A percentile compares a stretch with the other conserved stretches of the same genome.
phyloP scores from a whole-genome alignment of 2,329 filamentous ascomycete species.

The Alternaria ethzedia region DNA sequence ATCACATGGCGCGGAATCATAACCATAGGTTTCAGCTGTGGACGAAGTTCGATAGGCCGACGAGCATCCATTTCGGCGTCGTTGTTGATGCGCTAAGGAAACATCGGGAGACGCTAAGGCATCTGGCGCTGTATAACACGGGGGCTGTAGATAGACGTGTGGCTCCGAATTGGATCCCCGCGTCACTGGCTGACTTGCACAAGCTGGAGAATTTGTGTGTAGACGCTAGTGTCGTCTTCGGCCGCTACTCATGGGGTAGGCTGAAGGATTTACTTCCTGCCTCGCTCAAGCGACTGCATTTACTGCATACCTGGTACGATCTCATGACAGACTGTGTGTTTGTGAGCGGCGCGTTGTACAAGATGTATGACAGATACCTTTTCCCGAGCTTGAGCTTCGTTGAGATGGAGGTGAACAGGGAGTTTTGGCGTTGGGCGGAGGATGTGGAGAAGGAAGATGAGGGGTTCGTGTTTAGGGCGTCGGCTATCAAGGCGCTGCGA shows the following conservation, averaged over 20 bases:
- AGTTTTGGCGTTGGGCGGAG: neutral
- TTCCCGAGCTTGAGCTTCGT: neutral
- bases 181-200: neutral
- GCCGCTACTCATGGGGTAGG: neutral
- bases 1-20: neutral
- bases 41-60: neutral
- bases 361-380: neutral
- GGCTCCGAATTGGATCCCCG: neutral
- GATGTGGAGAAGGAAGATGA: neutral
- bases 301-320: neutral
- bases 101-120: neutral
- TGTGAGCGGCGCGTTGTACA: neutral
- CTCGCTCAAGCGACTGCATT: neutral
- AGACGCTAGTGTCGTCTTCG: neutral
- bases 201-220: neutral
- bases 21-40: neutral
- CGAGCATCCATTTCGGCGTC: neutral
- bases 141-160: neutral
- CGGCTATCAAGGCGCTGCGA: neutral
- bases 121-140: neutral
- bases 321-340: neutral
- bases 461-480: neutral
- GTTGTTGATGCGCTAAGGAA: neutral
- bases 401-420: neutral
- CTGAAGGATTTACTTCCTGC: neutral